Conservation (phyloP, 768 basidiomycete genomes). For the Trametopsis cervina region DNA sequence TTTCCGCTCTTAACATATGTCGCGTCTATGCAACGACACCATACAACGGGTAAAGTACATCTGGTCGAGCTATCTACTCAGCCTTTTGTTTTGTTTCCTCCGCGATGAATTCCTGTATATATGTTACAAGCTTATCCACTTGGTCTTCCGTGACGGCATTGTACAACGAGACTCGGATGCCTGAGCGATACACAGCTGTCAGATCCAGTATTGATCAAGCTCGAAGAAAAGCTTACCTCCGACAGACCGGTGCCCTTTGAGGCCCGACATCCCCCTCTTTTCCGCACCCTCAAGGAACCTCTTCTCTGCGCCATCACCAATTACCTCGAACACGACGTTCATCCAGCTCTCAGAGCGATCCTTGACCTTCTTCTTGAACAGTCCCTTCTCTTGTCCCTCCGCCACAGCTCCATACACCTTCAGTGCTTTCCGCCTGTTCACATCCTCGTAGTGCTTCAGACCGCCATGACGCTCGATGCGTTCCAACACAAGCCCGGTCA, state of each 20-base stretch:
- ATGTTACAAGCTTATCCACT: constrained; percentile 29
- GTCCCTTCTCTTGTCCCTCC: constrained; percentile 62
- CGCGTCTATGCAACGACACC: no score
- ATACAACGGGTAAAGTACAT: no score
- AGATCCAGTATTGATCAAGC: no score
- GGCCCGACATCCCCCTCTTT: constrained; percentile 67
- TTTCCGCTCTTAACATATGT: no score
- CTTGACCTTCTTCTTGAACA: constrained; percentile 67
- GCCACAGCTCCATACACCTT: constrained; percentile 70
- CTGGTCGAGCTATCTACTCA: no score
- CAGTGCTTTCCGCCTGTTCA: constrained; percentile 67
- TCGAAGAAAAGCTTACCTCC: constrained; percentile 30
- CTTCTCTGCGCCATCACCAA: constrained; percentile 66
- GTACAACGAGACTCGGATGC: constrained; percentile 50
- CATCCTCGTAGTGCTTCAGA: constrained; percentile 51
- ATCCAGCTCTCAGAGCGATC: constrained; percentile 84
- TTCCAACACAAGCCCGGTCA: constrained; percentile 78
- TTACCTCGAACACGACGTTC: constrained; percentile 85
- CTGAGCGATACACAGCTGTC: constrained; percentile 24
- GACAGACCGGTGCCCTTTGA: constrained; percentile 84
- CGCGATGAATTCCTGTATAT: constrained; percentile 23
- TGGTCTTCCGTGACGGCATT: constrained; percentile 50
- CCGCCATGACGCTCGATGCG: constrained; percentile 63
- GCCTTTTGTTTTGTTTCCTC: constrained; percentile 7
- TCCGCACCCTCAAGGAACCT: constrained; percentile 80